Evolutionary conservation across 208 protist genomes (phyloP), one percentile per base, ranked within the genome.

Genomic region (Strigomonas culicis): DNA sequence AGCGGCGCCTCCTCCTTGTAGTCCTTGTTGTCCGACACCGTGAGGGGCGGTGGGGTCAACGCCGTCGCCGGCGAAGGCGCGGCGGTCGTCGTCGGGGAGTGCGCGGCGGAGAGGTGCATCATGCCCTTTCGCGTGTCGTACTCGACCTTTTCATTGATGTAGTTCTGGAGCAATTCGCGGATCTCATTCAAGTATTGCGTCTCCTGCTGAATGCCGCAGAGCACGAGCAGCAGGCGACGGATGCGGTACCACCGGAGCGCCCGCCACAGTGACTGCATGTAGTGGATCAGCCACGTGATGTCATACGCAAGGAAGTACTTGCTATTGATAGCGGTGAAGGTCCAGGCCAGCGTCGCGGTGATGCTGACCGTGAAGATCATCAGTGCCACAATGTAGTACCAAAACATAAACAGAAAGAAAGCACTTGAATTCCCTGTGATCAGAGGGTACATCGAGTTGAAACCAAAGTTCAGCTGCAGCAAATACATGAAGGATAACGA

Each of bases 391-490:
- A 69, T 36, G 22, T 68, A 41, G 62, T 66, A 79, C 36, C 57
- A 71, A 62, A 75, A 69, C 47, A 70, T 70, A 11, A 78, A 53
- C 22, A 60, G 59, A 30, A 66, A 52, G 24, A 76, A 63, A 15
- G 60, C 55, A 22, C 27, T 22, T 21, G 53, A 63, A 41, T 68
- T 60, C 7, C 15, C 44, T 32, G 60, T 52, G 2, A 60, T 59
- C 28, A 56, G 28, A n/a, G 59, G 57, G 53, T 72, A 66, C 27
- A n/a, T 64, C 19, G 58, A 55, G 49, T 58, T 57, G 1, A 72
- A 70, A 39, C 61, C 60, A 15, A 70, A 50, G 27, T 63, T 47
- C 41, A 73, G 32, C 10, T 56, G 67, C 55, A 72, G 2, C 21
- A 79, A 66, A 30, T 63, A 69, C 7, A 43, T 27, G 17, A 79